Evolutionary conservation across 2,329 filamentous ascomycete species (phyloP), one percentile per base, ranked within the genome.

Genomic region (Salinomyces thailandicus): DNA sequence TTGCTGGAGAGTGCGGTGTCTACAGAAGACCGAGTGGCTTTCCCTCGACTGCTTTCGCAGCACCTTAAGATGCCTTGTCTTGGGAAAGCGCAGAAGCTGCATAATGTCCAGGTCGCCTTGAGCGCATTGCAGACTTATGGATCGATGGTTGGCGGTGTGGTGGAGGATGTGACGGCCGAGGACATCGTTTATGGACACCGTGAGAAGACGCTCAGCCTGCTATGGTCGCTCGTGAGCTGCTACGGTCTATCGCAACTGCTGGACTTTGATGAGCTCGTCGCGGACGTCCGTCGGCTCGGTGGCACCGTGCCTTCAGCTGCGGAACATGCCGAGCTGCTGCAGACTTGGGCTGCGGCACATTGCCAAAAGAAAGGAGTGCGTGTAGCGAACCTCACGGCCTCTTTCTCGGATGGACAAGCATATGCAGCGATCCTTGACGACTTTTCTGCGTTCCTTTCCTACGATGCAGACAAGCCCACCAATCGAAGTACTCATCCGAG

Each of bases 101-200:
- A 70, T 59, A 80, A 80, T 48, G 68, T 75, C 0, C 68, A 73
- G 42, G 55, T 79, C 16, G 72, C 72, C 1, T 55, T 80, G 2
- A 61, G 63, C 33, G 71, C 73, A 2, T 56, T 79, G 9, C 51
- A 55, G n/a, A 58, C 57, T 8, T 57, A 68, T 5, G 54, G 53
- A 8, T 63, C 64, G 2, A 55, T 67, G 9, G 59, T 54, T 3
- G 48, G 53, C 9, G 60, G 59, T 18, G 54, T 69, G 9, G 52
- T 64, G 5, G 54, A 58, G 15, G 60, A 62, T 20, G 57, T 77
- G 22, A 63, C 57, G 11, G 65, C 75, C 0, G 68, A 72, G 26
- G 72, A 79, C 37, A 69, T 80, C 31, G 73, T 80, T 5, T 68
- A 79, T 45, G 76, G 76, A 2, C 73, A 78, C 46, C 68, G 76